Evolutionary conservation across 352 stramenopile species (phyloP), one percentile per base, ranked within the genome.

Genomic region (Phytophthora crassamura): DNA sequence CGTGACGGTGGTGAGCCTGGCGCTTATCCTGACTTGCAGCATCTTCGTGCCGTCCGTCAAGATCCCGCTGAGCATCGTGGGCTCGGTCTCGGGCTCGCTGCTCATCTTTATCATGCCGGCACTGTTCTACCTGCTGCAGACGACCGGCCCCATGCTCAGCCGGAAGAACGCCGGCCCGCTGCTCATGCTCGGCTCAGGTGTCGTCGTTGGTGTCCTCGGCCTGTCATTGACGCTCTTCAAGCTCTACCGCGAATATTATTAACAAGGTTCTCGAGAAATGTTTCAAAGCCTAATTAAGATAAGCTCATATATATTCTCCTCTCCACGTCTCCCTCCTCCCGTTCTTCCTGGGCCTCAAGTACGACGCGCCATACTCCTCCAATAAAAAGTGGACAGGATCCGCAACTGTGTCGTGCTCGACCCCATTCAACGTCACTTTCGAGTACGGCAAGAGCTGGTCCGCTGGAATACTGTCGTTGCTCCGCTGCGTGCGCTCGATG

Each of bases 21-120:
- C 74, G 36, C 73, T 93, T 30, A 93, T 93, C 55, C 28, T 91
- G 42, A 28, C 80, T 35, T 90, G 80, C 62, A 90, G 79, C 36
- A 78, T 93, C 64, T 90, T 93, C 57, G 82, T 91, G 52, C 84
- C 82, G 63, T 88, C 65, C 2, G 82, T 91, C 55, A 93, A 91
- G 68, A 90, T 91, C 49, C 82, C 84, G 41, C 56, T 93, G 33
- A 90, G 80, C 51, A 93, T 93, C 59, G 84, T 93, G 20, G 84
- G 84, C 32, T 90, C 80, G 5, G 83, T 88, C 34, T 88, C 81
- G 2, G 82, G 84, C n/a, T 93, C 84, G 56, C 58, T 93, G 30
- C 59, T 93, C 48, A 93, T 93, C 58, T 91, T 91, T 66, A 84
- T 93, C 57, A 86, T 93, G 80, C 82, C 84, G 40, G 81, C 84